These are phyloP conservation scores for Tolypocladium endophyticum DNA, from an alignment of 2,329 filamentous ascomycete species.

Conservation along the genomic window DNA sequence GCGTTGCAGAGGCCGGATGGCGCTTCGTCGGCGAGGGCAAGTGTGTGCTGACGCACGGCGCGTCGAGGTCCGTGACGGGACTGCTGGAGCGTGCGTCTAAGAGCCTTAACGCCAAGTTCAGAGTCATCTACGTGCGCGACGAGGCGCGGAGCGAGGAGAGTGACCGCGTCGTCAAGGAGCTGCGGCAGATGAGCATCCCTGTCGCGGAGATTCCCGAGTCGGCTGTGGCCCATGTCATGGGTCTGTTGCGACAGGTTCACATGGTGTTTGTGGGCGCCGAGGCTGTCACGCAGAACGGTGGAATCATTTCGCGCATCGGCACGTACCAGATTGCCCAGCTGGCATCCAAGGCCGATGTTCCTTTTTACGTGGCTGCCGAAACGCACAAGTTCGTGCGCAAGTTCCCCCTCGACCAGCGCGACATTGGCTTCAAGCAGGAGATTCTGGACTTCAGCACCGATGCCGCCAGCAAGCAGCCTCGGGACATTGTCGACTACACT, in stretches of 20 bases:
- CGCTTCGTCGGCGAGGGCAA: slow-evolving; percentile 69
- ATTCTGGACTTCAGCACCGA: slow-evolving; percentile 63
- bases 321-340: slow-evolving; percentile 77
- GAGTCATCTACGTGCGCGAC: slow-evolving; percentile 69
- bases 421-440: slow-evolving; percentile 68
- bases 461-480: slow-evolving; percentile 29
- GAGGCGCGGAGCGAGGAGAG: slow-evolving; percentile 48
- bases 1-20: slow-evolving; percentile 70
- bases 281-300: slow-evolving; percentile 88
- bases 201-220: slow-evolving; percentile 51
- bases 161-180: slow-evolving; percentile 55
- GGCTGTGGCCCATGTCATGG: slow-evolving; percentile 72
- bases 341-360: slow-evolving; percentile 57
- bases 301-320: slow-evolving; percentile 80
- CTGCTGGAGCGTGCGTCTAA: slow-evolving; percentile 60
- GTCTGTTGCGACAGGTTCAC: slow-evolving; percentile 45
- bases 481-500: slow-evolving; percentile 60
- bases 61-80: slow-evolving; percentile 71
- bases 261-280: slow-evolving; percentile 61
- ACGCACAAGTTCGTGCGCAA: slow-evolving; percentile 93
- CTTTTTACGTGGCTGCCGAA: slow-evolving; percentile 86
- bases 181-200: slow-evolving; percentile 65
- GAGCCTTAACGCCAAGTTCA: slow-evolving; percentile 56
- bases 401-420: slow-evolving; percentile 72
- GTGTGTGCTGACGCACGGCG: slow-evolving; percentile 84